Evolutionary conservation across 441 rosid genomes (phyloP).

Genomic region (Pelargonium cotyledonis): DNA sequence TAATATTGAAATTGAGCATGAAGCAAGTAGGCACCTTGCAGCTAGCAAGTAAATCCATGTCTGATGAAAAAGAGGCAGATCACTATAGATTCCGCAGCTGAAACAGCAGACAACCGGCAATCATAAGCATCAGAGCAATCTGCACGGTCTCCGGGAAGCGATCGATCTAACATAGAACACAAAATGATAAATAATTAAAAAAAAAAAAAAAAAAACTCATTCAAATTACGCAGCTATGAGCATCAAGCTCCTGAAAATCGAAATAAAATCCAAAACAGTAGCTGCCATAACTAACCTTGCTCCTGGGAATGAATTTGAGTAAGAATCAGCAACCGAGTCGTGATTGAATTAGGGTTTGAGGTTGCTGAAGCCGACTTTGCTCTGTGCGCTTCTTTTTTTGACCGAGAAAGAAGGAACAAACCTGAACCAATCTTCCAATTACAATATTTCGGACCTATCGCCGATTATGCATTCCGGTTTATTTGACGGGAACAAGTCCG

Average conservation of each 20-base stretch:
- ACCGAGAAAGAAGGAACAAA: slow-evolving; percentile 24
- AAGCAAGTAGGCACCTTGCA: slow-evolving; percentile 55
- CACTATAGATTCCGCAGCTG: slow-evolving; percentile 26
- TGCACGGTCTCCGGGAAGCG: slow-evolving; percentile 21
- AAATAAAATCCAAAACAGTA: neutral
- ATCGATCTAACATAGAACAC: slow-evolving; percentile 32
- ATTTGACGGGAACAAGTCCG: slow-evolving; percentile 47
- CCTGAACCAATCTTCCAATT: slow-evolving; percentile 18
- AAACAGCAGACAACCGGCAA: slow-evolving; percentile 24
- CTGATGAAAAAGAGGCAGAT: slow-evolving; percentile 17
- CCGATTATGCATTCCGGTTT: slow-evolving; percentile 67
- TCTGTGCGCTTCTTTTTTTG: slow-evolving; percentile 15
- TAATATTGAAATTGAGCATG: slow-evolving; percentile 14
- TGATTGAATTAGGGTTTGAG: slow-evolving; percentile 37
- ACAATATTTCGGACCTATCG: slow-evolving; percentile 62
- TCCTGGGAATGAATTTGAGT: slow-evolving; percentile 15
- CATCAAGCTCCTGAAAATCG: slow-evolving; percentile 9
- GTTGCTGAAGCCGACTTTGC: slow-evolving; percentile 26
- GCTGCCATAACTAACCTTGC: slow-evolving; percentile 1
- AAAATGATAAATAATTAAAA: neutral
- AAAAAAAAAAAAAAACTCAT: neutral
- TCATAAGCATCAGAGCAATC: slow-evolving; percentile 26
- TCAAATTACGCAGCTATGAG: slow-evolving; percentile 10
- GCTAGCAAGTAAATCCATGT: slow-evolving; percentile 71
- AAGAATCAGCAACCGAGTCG: slow-evolving; percentile 5